A percentile compares a stretch with the other conserved stretches of the same genome.
Evolutionary conservation across 352 stramenopile species (phyloP).

Genomic region (Pythium phragmitis): DNA sequence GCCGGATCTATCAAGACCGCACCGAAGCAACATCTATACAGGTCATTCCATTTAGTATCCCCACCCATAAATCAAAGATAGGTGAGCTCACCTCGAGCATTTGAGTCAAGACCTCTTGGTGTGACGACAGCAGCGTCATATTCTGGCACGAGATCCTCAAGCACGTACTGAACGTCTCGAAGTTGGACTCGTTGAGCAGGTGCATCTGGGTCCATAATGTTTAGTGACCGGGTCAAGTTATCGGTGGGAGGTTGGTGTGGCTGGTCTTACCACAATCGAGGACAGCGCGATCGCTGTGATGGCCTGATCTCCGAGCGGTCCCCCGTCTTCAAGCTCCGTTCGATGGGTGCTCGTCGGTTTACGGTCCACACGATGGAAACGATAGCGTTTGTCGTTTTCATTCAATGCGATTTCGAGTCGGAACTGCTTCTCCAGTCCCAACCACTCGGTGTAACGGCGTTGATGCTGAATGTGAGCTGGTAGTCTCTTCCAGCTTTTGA

Average conservation of each 20-base stretch:
- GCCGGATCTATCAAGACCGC: not conserved
- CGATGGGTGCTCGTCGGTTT: not conserved
- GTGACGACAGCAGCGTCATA: not conserved
- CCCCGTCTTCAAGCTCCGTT: constrained; percentile 17
- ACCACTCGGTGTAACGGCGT: constrained; percentile 10
- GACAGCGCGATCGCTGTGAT: constrained; percentile 4
- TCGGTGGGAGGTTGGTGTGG: not conserved
- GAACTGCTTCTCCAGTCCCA: constrained; percentile 12
- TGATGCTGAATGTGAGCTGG: constrained; percentile 18
- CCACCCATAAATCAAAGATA: not conserved
- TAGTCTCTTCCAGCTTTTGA: constrained; percentile 14
- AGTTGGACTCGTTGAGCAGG: not conserved
- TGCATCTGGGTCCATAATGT: not conserved
- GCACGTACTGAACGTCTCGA: not conserved
- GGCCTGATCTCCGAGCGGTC: constrained; percentile 17
- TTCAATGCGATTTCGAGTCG: not conserved
- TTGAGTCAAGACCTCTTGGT: not conserved
- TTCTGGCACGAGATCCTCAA: not conserved
- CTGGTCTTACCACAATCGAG: constrained; percentile 8
- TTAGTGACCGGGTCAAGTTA: not conserved
- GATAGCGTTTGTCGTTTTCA: constrained; percentile 18
- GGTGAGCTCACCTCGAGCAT: constrained; percentile 5
- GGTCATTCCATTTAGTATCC: not conserved
- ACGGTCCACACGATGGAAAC: constrained; percentile 1
- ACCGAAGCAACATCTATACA: not conserved